Percentiles rank a stretch among this genome's conserved stretches.
phyloP scores from a whole-genome alignment of 179 eudicot species.

The Silene coronaria region DNA sequence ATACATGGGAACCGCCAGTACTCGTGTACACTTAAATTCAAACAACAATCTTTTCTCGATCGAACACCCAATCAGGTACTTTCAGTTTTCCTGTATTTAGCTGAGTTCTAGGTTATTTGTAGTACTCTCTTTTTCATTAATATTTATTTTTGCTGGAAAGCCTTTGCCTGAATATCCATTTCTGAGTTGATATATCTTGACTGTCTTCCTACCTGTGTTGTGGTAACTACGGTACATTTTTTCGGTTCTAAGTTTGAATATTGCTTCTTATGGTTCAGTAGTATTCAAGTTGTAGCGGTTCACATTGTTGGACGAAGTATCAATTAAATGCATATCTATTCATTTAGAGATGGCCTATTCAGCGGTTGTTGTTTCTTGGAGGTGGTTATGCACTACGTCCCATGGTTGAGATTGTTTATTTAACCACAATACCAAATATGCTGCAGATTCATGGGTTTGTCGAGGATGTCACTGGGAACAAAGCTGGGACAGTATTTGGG shows the following conservation, averaged over 20 bases:
- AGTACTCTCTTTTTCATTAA: neutral
- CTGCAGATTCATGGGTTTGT: conserved; percentile 74
- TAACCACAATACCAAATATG: conserved; percentile 47
- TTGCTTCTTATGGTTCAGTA: neutral
- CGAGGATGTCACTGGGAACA: conserved; percentile 61
- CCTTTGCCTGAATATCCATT: neutral
- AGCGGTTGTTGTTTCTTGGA: too few species aligned
- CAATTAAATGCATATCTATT: neutral
- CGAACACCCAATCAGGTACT: conserved; percentile 84
- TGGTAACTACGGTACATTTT: neutral
- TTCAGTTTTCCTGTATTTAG: neutral
- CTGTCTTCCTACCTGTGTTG: neutral
- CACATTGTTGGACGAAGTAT: neutral
- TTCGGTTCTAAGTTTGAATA: neutral
- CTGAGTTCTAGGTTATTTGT: neutral
- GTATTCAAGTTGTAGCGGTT: neutral
- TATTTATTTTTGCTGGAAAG: neutral
- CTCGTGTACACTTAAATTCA: conserved; percentile 88
- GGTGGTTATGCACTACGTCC: conserved; percentile 6
- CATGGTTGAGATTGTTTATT: conserved; percentile 60
- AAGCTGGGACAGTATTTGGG: conserved; percentile 59
- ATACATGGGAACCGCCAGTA: conserved; percentile 68
- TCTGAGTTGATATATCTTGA: neutral
- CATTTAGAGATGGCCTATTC: neutral
- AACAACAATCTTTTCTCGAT: conserved; percentile 79